Conservation (phyloP, 495 filamentous ascomycete species). For the Durotheca rogersii region DNA sequence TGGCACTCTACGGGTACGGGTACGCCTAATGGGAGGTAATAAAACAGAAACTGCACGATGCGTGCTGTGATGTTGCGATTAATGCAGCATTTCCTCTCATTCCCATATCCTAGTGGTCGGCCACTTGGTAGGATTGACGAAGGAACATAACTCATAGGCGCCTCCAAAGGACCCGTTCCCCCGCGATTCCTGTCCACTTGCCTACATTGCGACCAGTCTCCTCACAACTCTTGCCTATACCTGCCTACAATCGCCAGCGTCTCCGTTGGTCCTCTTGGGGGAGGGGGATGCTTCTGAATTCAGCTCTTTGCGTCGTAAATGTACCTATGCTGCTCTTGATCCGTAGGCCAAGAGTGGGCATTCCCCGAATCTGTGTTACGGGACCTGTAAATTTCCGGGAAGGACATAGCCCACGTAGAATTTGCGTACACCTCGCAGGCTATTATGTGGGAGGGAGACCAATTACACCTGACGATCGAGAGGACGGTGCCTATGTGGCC, state of each 20-base stretch:
- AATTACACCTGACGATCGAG: slow-evolving; percentile 11
- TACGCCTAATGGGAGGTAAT: too few species aligned
- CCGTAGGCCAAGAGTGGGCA: slow-evolving; percentile 22
- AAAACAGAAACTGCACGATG: slow-evolving; percentile 1
- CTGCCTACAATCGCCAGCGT: slow-evolving; percentile 1
- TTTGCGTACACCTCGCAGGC: slow-evolving; percentile 10
- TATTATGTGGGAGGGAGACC: slow-evolving; percentile 4
- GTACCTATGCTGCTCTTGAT: slow-evolving; percentile 15
- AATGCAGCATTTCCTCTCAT: slow-evolving; percentile 19
- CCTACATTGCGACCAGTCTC: slow-evolving; percentile 14
- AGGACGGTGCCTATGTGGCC: slow-evolving; percentile 3
- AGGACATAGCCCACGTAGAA: slow-evolving; percentile 23
- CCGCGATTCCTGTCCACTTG: slow-evolving; percentile 12
- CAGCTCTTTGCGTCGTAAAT: slow-evolving; percentile 19
- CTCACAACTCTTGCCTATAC: slow-evolving; percentile 3
- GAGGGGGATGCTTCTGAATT: slow-evolving; percentile 9
- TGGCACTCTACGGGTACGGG: too few species aligned
- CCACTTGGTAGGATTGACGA: slow-evolving; percentile 6
- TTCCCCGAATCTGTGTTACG: slow-evolving; percentile 22
- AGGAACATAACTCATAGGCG: slow-evolving; percentile 16
- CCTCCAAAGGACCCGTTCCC: slow-evolving; percentile 12
- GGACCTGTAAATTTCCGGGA: slow-evolving; percentile 29
- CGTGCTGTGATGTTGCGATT: slow-evolving; percentile 17
- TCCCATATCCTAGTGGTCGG: slow-evolving; percentile 8
- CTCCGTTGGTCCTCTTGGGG: slow-evolving; percentile 4